These are phyloP conservation scores for Oenanthe sinensis DNA, from an alignment of 129 eudicot genomes.

Conservation along the genomic window DNA sequence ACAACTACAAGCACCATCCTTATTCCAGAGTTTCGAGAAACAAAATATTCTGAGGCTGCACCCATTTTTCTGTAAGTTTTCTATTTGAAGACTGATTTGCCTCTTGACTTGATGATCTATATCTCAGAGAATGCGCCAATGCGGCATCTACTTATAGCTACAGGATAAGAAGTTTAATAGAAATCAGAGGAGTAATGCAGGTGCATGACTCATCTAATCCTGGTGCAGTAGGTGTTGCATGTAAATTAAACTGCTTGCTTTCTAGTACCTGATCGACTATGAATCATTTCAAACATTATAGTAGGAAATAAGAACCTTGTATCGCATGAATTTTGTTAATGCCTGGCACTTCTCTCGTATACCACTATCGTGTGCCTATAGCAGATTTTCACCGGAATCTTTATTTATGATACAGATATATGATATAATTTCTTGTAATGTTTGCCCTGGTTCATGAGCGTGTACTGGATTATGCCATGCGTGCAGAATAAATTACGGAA, in stretches of 20 bases:
- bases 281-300: not conserved
- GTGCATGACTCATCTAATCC: slow-evolving; percentile 4
- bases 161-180: not conserved
- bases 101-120: not conserved
- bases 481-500: too few relatives aligned
- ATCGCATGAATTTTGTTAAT: not conserved
- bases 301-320: not conserved
- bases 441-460: too few relatives aligned
- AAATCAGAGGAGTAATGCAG: not conserved
- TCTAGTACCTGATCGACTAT: not conserved
- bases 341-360: not conserved
- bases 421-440: too few relatives aligned
- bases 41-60: not conserved
- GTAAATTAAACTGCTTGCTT: not conserved
- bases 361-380: too few relatives aligned
- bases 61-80: not conserved
- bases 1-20: slow-evolving; percentile 10
- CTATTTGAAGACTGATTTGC: not conserved
- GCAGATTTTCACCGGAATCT: too few relatives aligned
- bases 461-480: too few relatives aligned
- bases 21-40: not conserved
- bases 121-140: not conserved
- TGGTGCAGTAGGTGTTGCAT: not conserved
- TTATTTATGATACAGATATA: too few relatives aligned
- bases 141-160: not conserved